A percentile compares a stretch with the other conserved stretches of the same genome.
Evolutionary conservation across 2,329 filamentous ascomycete genomes (phyloP).

Genomic region (Ophiostoma angusticollis): DNA sequence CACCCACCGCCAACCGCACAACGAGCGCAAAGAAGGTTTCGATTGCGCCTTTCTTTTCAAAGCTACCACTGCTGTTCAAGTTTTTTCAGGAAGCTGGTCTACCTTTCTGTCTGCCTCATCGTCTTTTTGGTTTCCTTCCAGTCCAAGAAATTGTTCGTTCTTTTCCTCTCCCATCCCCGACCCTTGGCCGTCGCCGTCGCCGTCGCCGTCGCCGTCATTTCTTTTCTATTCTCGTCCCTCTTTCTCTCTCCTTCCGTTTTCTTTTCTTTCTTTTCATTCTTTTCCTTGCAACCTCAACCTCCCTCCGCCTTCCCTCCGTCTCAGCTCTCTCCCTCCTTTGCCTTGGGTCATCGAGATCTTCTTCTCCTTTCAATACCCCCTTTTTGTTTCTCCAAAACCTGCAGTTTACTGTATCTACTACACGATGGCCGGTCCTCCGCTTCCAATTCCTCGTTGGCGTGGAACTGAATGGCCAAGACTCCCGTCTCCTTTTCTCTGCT

Average conservation of each 20-base stretch:
- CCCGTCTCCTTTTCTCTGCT: too few species aligned
- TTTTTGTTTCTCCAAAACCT: too few species aligned
- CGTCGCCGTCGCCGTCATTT: background rate
- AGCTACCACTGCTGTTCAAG: background rate
- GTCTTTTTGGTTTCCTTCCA: constrained; percentile 1
- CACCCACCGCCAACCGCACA: background rate
- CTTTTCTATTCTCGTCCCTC: background rate
- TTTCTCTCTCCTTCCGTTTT: background rate
- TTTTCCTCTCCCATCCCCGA: constrained; percentile 31
- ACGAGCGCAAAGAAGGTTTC: too few species aligned
- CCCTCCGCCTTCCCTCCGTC: too few species aligned
- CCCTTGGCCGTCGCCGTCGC: constrained; percentile 19
- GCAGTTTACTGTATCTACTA: too few species aligned
- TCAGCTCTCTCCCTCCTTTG: constrained; percentile 12
- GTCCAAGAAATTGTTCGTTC: constrained; percentile 10
- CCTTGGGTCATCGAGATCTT: background rate
- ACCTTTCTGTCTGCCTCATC: background rate
- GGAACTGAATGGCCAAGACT: too few species aligned
- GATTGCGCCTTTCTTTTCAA: too few species aligned
- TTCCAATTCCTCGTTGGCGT: too few species aligned
- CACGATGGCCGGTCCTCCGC: too few species aligned
- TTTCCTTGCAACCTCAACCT: constrained; percentile 15
- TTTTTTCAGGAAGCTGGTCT: background rate
- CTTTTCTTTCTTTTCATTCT: constrained; percentile 14
- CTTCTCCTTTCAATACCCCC: background rate